Conservation (phyloP, 2,329 filamentous ascomycete genomes). For the Fusarium sororula region DNA sequence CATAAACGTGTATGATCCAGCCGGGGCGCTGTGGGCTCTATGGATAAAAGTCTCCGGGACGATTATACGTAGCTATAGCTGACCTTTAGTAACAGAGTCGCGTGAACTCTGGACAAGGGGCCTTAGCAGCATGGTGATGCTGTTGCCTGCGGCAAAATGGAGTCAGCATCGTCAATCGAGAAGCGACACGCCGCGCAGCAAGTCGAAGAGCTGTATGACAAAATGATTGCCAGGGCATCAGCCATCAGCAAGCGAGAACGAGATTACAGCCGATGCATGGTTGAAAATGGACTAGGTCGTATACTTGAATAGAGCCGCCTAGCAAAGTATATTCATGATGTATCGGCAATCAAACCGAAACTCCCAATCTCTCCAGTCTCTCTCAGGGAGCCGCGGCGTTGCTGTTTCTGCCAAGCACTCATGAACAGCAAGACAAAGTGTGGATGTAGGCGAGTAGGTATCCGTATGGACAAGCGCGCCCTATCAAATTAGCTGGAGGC, state of each 20-base stretch:
- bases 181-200: constrained; percentile 8
- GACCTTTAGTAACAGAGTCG: constrained; percentile 32
- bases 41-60: constrained; percentile 32
- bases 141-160: constrained; percentile 34
- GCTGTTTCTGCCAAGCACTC: constrained; percentile 25
- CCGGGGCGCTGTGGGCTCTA: constrained; percentile 25
- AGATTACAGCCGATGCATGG: background rate
- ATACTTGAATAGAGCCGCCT: background rate
- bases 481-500: constrained; percentile 8
- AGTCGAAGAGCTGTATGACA: background rate
- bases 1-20: constrained; percentile 1
- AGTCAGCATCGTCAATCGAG: constrained; percentile 18
- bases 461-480: constrained; percentile 12
- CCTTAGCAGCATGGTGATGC: constrained; percentile 37
- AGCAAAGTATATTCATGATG: constrained; percentile 10
- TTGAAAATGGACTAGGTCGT: constrained; percentile 5
- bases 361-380: background rate
- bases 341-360: constrained; percentile 34
- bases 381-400: constrained; percentile 13
- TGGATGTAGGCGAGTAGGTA: constrained; percentile 8
- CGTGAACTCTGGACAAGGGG: constrained; percentile 39
- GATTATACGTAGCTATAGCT: constrained; percentile 15
- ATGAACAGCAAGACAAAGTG: constrained; percentile 18
- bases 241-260: background rate
- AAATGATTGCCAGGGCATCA: background rate